Conservation (phyloP, 2,329 filamentous ascomycete genomes). For the Trichophyton schoenleinii region DNA sequence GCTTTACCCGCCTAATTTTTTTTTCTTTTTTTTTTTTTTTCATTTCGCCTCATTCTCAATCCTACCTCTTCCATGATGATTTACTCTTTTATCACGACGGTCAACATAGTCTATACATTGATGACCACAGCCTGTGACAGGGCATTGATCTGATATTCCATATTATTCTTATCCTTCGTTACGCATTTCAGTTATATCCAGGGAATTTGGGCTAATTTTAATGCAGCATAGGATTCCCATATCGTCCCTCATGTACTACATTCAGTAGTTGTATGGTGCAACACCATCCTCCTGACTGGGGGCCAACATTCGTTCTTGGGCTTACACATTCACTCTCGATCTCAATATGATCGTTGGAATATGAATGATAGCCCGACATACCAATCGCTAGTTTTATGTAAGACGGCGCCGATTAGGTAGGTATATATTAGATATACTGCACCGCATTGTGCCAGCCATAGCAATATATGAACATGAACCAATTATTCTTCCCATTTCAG, state of each 20-base stretch:
- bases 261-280: neutral
- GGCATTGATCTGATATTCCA: slow-evolving; percentile 38
- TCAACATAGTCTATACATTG: slow-evolving; percentile 71
- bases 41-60: neutral
- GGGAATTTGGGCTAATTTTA: neutral
- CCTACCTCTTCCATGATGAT: slow-evolving; percentile 48
- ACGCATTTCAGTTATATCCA: neutral
- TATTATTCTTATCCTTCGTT: neutral
- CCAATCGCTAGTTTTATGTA: neutral
- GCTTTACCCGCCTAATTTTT: neutral
- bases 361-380: neutral
- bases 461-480: neutral
- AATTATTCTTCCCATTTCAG: neutral
- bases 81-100: slow-evolving; percentile 64
- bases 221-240: neutral
- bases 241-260: neutral
- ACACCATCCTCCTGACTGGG: neutral
- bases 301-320: neutral
- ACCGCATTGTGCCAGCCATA: neutral
- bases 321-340: neutral
- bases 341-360: neutral
- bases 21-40: too few species aligned
- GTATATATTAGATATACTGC: neutral
- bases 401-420: too few species aligned
- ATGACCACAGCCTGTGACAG: slow-evolving; percentile 69